Base-by-base conservation (phyloP, 1,284 basidiomycete species). In the Quambalaria eucalypti region DNA sequence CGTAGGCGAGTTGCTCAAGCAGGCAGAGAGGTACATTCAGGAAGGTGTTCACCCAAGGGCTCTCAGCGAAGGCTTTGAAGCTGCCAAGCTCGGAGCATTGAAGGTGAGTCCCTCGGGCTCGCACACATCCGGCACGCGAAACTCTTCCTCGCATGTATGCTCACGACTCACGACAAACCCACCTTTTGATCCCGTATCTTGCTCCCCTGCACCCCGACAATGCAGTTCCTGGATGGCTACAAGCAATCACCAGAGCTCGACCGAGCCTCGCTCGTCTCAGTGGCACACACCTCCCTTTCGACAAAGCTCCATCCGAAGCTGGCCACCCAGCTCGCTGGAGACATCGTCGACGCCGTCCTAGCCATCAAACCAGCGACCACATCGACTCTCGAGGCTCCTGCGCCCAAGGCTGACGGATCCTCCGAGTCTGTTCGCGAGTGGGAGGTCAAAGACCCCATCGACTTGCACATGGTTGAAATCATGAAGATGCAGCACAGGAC, bases 401-500 rank as follows among this genome's bases (percentile, higher is more conserved):
- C 57, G 9, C 62, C 64, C 4, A 61, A 59, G 19, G 57, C 64
- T 5, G 71, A 74, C 50, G 69, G 69, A 47, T 60, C 54, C 51
- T 62, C 64, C 49, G 72, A 72, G 51, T 55, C 50, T n/a, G 61
- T 72, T 8, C 56, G 51, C 9, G 66, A 73, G 40, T 73, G 72
- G 71, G 56, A 66, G 57, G 61, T 66, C 50, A 65, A 62, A 48
- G 68, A 74, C 48, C 91, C 92, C 47, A 95, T 99, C 74, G 95
- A 99, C 79, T 80, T 99, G 61, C 93, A 98, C 80, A 99, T 99
- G 95, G 82, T 99, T 55, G 95, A 99, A 78, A 86, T 98, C 69
- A 98, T 98, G 93, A 98, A 98, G 81, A 99, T 99, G 95, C 93
- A 97, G 78, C 95, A 99, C 80, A 87, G 91, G 73, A 92, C 87